A percentile compares a stretch with the other conserved stretches of the same genome.
Conservation (phyloP, 352 stramenopile species). For the Plasmopara muralis region DNA sequence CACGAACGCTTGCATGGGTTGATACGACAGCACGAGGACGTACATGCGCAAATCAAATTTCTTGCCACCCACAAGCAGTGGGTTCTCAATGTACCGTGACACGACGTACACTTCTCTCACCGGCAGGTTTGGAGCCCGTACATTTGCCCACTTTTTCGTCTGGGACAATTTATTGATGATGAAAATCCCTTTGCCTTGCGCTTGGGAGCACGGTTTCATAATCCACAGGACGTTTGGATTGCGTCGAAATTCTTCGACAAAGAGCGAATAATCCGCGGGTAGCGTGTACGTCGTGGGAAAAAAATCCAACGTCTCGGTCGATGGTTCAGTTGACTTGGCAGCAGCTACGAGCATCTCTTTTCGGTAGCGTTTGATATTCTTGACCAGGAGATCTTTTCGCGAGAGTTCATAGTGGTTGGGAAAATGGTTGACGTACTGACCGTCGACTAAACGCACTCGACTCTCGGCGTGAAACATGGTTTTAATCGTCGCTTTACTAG, state of each 20-base stretch:
- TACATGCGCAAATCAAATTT: slow-evolving; percentile 93
- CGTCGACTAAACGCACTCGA: slow-evolving; percentile 47
- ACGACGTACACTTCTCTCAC: slow-evolving; percentile 86
- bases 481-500: slow-evolving; percentile 84
- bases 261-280: slow-evolving; percentile 89
- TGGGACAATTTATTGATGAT: slow-evolving; percentile 91
- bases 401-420: slow-evolving; percentile 91
- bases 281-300: slow-evolving; percentile 90
- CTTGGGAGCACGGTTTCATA: slow-evolving; percentile 89
- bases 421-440: slow-evolving; percentile 80
- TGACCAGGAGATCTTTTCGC: slow-evolving; percentile 91
- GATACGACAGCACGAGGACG: slow-evolving; percentile 87
- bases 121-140: slow-evolving; percentile 45
- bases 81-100: slow-evolving; percentile 87
- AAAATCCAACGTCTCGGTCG: slow-evolving; percentile 54
- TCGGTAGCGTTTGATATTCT: slow-evolving; percentile 91
- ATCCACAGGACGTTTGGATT: slow-evolving; percentile 90
- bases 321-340: slow-evolving; percentile 1
- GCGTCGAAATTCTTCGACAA: slow-evolving; percentile 86
- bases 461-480: slow-evolving; percentile 87
- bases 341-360: slow-evolving; percentile 40
- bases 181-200: slow-evolving; percentile 91
- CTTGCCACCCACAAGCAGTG: slow-evolving; percentile 87
- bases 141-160: slow-evolving; percentile 87
- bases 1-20: slow-evolving; percentile 68